phyloP scores from a whole-genome alignment of 2,329 filamentous ascomycete genomes.

The Paraphoma chrysanthemicola region DNA sequence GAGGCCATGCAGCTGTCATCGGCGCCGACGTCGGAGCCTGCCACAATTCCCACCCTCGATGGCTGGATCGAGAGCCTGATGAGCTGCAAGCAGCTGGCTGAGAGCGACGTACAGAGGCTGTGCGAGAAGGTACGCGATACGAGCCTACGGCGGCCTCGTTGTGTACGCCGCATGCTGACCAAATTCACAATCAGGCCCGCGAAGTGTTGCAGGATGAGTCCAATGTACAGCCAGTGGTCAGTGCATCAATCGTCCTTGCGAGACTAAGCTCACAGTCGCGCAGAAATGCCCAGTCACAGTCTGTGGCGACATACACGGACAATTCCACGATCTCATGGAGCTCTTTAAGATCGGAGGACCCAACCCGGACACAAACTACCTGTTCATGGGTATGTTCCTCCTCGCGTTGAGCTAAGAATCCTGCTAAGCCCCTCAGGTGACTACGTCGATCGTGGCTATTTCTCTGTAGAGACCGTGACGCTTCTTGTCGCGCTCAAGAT shows the following conservation, averaged over 20 bases:
- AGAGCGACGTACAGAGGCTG: slow-evolving; percentile 92
- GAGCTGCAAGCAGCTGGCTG: slow-evolving; percentile 96
- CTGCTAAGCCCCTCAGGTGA: slow-evolving; percentile 69
- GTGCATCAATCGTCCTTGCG: slow-evolving; percentile 31
- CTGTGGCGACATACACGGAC: slow-evolving; percentile 98
- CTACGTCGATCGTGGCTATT: slow-evolving; percentile 98
- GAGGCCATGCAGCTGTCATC: slow-evolving; percentile 73
- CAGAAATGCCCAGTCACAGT: slow-evolving; percentile 97
- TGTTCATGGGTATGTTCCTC: slow-evolving; percentile 82
- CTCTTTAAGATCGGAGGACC: slow-evolving; percentile 98
- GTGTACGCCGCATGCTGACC: slow-evolving; percentile 16
- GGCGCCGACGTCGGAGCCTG: slow-evolving; percentile 78
- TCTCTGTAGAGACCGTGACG: slow-evolving; percentile 97
- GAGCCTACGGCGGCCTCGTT: background rate
- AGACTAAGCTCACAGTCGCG: slow-evolving; percentile 21
- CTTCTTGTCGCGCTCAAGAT: slow-evolving; percentile 97
- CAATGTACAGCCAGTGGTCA: slow-evolving; percentile 97
- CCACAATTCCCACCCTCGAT: slow-evolving; percentile 90
- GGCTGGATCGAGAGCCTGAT: slow-evolving; percentile 99
- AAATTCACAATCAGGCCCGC: slow-evolving; percentile 69
- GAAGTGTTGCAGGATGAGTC: slow-evolving; percentile 98
- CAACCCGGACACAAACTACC: slow-evolving; percentile 98
- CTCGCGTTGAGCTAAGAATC: background rate
- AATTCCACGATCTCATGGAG: slow-evolving; percentile 99
- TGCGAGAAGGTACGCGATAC: slow-evolving; percentile 82